Evolutionary conservation across 176 grass and related monocot genomes (phyloP).

Genomic region (Oryza meridionalis): DNA sequence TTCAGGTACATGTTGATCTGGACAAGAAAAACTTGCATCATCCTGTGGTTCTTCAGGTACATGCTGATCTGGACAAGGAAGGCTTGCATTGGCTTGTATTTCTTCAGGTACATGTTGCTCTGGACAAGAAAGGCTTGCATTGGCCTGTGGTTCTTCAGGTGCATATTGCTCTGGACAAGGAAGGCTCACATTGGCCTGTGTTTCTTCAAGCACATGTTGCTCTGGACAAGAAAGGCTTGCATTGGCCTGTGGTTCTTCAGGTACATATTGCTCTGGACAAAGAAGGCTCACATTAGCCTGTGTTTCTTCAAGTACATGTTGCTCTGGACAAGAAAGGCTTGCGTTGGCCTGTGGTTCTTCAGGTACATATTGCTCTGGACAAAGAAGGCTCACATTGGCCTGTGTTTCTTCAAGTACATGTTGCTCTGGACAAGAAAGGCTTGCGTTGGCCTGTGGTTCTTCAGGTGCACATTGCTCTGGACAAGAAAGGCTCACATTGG

Average conservation of each 20-base stretch:
- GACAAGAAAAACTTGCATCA: neutral
- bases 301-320: constrained; percentile 17
- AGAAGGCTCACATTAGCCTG: neutral
- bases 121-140: neutral
- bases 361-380: constrained; percentile 35
- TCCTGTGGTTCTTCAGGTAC: neutral
- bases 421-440: neutral
- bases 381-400: neutral
- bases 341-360: constrained; percentile 28
- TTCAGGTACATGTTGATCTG: neutral
- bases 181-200: too few species aligned
- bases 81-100: neutral
- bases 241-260: neutral
- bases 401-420: neutral
- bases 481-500: neutral
- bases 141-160: neutral
- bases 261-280: constrained; percentile 4
- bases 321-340: constrained; percentile 26
- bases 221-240: constrained; percentile 4
- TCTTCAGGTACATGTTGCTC: neutral
- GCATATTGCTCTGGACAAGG: too few species aligned
- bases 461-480: neutral
- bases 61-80: neutral
- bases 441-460: neutral
- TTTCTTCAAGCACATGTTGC: too few species aligned